A percentile compares a stretch with the other conserved stretches of the same genome.
Evolutionary conservation across 208 protist species (phyloP).

Genomic region (Crithidia brevicula): DNA sequence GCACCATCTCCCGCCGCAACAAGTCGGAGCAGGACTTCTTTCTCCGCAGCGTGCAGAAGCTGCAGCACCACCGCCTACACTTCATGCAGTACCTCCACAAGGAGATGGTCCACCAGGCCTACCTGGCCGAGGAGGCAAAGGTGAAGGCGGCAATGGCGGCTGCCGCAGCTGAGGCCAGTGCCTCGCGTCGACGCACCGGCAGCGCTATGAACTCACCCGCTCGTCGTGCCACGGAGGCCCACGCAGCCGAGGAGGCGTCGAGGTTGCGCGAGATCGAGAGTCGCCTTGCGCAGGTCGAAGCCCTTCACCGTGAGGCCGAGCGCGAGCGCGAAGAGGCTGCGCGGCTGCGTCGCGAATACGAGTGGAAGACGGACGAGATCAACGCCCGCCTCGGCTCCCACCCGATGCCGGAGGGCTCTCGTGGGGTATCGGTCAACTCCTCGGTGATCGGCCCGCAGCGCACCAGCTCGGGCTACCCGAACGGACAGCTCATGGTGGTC

Average conservation of each 20-base stretch:
- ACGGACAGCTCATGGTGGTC: conserved; percentile 30
- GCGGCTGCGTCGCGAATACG: conserved; percentile 63
- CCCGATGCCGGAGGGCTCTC: conserved; percentile 26
- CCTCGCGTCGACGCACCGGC: conserved; percentile 19
- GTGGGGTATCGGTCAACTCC: conserved; percentile 40
- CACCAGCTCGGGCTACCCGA: conserved; percentile 15
- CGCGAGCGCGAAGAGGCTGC: conserved; percentile 61
- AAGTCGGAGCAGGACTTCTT: conserved; percentile 53
- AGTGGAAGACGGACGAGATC: conserved; percentile 51
- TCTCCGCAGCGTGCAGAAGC: conserved; percentile 60
- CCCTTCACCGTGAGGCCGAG: conserved; percentile 67
- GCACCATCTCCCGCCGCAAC: conserved; percentile 24
- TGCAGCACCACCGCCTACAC: conserved; percentile 85
- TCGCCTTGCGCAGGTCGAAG: conserved; percentile 70
- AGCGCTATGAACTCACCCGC: conserved; percentile 19
- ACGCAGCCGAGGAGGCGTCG: conserved; percentile 40
- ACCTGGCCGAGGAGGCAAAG: conserved; percentile 71
- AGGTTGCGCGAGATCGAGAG: conserved; percentile 75
- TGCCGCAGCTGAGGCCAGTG: conserved; percentile 14
- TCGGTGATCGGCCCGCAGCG: conserved; percentile 20
- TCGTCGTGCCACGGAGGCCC: conserved; percentile 22
- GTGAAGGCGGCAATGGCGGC: conserved; percentile 42
- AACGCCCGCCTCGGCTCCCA: conserved; percentile 22
- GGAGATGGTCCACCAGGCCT: conserved; percentile 85
- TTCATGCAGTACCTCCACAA: conserved; percentile 89